Conservation (phyloP, 768 basidiomycete genomes). For the Tricholoma sp. region DNA sequence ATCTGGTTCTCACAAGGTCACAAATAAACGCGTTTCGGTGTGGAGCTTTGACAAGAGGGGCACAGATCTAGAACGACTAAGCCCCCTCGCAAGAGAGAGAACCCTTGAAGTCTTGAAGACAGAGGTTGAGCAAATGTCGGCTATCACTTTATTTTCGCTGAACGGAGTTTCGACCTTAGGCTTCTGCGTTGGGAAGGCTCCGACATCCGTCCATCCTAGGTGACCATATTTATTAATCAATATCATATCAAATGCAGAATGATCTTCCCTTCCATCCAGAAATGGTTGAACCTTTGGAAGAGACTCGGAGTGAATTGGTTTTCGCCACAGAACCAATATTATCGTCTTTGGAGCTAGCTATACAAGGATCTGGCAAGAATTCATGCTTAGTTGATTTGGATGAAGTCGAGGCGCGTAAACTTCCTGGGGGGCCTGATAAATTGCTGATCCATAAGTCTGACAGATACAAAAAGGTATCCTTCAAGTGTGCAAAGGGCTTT, state of each 20-base stretch:
- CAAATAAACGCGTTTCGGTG: conserved; percentile 83
- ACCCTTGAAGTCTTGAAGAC: conserved; percentile 82
- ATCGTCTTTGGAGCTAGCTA: conserved; percentile 75
- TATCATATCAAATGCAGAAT: background rate
- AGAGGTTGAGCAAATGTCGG: conserved; percentile 54
- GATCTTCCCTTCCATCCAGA: conserved; percentile 41
- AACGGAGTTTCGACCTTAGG: conserved; percentile 39
- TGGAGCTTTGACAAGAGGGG: conserved; percentile 88
- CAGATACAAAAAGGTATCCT: conserved; percentile 96
- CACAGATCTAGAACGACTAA: conserved; percentile 67
- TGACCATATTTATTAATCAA: conserved; percentile 28
- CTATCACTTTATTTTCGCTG: conserved; percentile 8
- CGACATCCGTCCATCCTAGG: conserved; percentile 93
- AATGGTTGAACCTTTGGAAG: conserved; percentile 96
- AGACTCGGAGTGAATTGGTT: conserved; percentile 80
- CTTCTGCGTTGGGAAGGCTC: conserved; percentile 74
- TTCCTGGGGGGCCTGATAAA: conserved; percentile 2
- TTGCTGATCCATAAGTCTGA: conserved; percentile 7
- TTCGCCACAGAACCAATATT: conserved; percentile 92
- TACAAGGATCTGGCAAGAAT: conserved; percentile 55
- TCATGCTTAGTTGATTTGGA: conserved; percentile 76
- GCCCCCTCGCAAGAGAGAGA: conserved; percentile 60
- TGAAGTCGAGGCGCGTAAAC: conserved; percentile 82
- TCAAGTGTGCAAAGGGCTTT: conserved; percentile 85
- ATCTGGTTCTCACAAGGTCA: conserved; percentile 82